Percentiles rank a stretch among this genome's conserved stretches.
Evolutionary conservation across 2,329 filamentous ascomycete species (phyloP).

Genomic region (Alternaria arborescens): DNA sequence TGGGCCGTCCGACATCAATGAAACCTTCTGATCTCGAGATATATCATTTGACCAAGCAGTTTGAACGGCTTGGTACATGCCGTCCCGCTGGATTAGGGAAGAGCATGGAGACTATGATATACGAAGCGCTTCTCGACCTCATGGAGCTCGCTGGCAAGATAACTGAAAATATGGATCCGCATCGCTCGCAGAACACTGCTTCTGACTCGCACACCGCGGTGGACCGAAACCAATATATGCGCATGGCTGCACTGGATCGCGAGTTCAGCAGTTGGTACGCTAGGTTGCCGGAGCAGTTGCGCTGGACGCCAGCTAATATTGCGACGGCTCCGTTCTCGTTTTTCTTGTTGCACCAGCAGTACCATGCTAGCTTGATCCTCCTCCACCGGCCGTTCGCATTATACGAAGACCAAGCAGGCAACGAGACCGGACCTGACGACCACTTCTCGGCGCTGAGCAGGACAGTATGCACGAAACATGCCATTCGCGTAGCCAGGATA

Average conservation of each 20-base stretch:
- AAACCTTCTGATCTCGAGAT: slow-evolving; percentile 62
- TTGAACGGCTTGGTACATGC: slow-evolving; percentile 55
- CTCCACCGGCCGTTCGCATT: slow-evolving; percentile 64
- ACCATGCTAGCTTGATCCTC: slow-evolving; percentile 63
- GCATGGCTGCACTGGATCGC: slow-evolving; percentile 61
- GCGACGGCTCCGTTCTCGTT: slow-evolving; percentile 53
- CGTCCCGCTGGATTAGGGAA: slow-evolving; percentile 45
- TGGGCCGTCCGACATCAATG: slow-evolving; percentile 63
- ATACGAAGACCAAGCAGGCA: slow-evolving; percentile 55
- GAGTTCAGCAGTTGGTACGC: slow-evolving; percentile 65
- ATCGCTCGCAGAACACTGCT: slow-evolving; percentile 36
- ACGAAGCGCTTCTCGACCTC: slow-evolving; percentile 63
- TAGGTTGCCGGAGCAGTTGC: slow-evolving; percentile 58
- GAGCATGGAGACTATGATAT: slow-evolving; percentile 54
- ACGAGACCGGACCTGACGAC: slow-evolving; percentile 49
- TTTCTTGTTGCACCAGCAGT: slow-evolving; percentile 65
- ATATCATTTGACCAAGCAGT: slow-evolving; percentile 58
- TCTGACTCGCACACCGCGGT: slow-evolving; percentile 34
- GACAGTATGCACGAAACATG: slow-evolving; percentile 64
- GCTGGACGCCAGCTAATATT: slow-evolving; percentile 49
- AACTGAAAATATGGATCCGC: slow-evolving; percentile 55
- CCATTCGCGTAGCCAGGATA: slow-evolving; percentile 62
- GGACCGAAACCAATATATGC: slow-evolving; percentile 60
- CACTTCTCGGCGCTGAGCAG: slow-evolving; percentile 59
- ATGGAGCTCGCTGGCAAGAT: slow-evolving; percentile 65